Evolutionary conservation across 2,329 filamentous ascomycete species (phyloP), one percentile per base, ranked within the genome.

Genomic region (Sarocladiaceae sp.): DNA sequence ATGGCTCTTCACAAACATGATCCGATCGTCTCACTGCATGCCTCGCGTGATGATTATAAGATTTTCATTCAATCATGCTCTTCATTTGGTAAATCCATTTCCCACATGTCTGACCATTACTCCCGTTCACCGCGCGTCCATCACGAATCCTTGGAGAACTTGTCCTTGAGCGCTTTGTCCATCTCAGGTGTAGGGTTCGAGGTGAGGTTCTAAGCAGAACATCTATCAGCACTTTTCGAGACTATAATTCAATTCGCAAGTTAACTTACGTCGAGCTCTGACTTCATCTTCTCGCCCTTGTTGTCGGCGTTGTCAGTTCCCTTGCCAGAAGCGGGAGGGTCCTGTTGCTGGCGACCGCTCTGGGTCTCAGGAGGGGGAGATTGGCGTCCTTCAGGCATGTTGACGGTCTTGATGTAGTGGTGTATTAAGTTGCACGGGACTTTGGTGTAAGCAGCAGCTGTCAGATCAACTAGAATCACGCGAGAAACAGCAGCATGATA

Each of bases 311-410:
- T 73, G 57, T 83, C 72, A 60, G 79, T 74, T 46, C 80, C 79
- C 59, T 83, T 76, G 53, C 83, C 81, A 1, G 75, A 71, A n/a
- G 68, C 80, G 2, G 83, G 76, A 12, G 78, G 64, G 7, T 80
- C 80, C 57, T 80, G 72, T 54, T 82, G 70, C 72, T 94, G 89
- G 52, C 74, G 70, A 54, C 80, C 84, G 33, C 76, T 72, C 71
- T 90, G 88, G 59, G 68, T 65, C 72, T 88, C 83, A 25, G 88
- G 88, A 50, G 84, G 73, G 56, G 90, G 91, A 28, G 90, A 96
- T 71, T 96, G 80, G 64, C 85, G 84, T 67, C 88, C 87, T 70
- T 80, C 70, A 64, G 87, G 84, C 87, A 90, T 90, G 63, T 58
- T 83, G 58, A 55, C 55, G 58, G 60, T 62, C n/a, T n/a, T n/a